A percentile compares a stretch with the other conserved stretches of the same genome.
phyloP scores from a whole-genome alignment of 2,329 filamentous ascomycete species.

The Fusarium begoniae region DNA sequence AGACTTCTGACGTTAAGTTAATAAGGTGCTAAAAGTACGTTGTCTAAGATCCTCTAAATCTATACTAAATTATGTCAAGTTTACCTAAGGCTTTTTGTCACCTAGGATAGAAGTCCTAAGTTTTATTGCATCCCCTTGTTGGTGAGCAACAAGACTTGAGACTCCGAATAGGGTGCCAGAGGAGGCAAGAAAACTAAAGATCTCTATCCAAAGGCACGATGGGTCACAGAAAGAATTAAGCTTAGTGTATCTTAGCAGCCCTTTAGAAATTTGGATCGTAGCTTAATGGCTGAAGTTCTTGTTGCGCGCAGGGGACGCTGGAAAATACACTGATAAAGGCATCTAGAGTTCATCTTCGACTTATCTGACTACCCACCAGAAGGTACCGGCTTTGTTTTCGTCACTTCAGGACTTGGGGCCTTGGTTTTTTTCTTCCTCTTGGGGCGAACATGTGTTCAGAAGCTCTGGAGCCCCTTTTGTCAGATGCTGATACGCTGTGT shows the following conservation, averaged over 20 bases:
- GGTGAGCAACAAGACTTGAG: background rate
- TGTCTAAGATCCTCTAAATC: no score
- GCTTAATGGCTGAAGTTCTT: background rate
- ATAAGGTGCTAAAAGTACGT: no score
- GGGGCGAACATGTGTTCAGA: constrained; percentile 22
- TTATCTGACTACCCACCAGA: background rate
- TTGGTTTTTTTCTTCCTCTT: background rate
- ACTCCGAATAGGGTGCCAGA: background rate
- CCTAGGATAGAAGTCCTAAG: background rate
- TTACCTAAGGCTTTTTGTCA: background rate
- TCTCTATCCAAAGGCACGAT: background rate
- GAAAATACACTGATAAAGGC: background rate
- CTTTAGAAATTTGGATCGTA: background rate
- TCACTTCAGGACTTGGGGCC: background rate
- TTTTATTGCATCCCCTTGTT: background rate
- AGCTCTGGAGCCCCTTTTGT: constrained; percentile 21
- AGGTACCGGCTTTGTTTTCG: background rate
- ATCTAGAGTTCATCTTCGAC: background rate
- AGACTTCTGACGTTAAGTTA: background rate
- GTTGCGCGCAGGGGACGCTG: background rate
- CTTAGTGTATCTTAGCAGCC: background rate
- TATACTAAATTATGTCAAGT: no score
- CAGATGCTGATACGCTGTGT: constrained; percentile 29
- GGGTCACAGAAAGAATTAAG: background rate
- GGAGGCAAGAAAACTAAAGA: background rate